Base-by-base conservation (phyloP, 1,139 yeast species). In the Taiozyma sp. region DNA sequence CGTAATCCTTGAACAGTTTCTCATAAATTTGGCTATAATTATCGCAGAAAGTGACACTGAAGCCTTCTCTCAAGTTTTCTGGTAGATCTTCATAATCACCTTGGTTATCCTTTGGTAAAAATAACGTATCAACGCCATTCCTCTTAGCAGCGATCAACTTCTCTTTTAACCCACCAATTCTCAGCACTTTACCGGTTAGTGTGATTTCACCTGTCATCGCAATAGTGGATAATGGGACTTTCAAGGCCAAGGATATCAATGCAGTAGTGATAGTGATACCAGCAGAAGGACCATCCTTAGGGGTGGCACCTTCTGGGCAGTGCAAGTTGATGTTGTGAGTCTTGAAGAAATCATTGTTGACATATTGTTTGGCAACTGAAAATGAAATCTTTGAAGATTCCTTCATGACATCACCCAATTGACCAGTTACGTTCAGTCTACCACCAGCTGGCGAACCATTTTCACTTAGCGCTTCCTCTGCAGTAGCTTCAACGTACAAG, bases 141-240 rank as follows among this genome's bases (percentile, higher is more conserved):
- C 97, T 81, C 74, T 91, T 91, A 13, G 99, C 99, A 28, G 98
- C 99, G 61, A 93, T 87, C 13, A 92, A 80, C 75, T 95, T 95
- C 68, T 93, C 98, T 64, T 95, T 84, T 57, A 93, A 78, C 2
- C 98, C 98, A 47, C 98, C 98, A 58, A 92, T 96, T 49, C 96
- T 86, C 57, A 92, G 75, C 5, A 92, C 96, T 67, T 90, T 87
- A 56, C 98, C 98, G 1, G 97, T 88, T 45, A 92, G 80, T 0
- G 98, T 91, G 52, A 92, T 78, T 68, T 92, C 98, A 67, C 98
- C 98, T 2, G 98, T 92, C 97, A 92, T 91, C 47, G 97, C 97
- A 53, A 90, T 81, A 19, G 86, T 84, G 8, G 96, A 89, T 50
- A 88, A 74, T 9, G 91, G 76, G 60, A 74, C 79, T 64, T 88